Percentiles rank a stretch among this genome's conserved stretches.
phyloP scores from a whole-genome alignment of 371 early-diverging fungal genomes.

The Mortierella sp. region DNA sequence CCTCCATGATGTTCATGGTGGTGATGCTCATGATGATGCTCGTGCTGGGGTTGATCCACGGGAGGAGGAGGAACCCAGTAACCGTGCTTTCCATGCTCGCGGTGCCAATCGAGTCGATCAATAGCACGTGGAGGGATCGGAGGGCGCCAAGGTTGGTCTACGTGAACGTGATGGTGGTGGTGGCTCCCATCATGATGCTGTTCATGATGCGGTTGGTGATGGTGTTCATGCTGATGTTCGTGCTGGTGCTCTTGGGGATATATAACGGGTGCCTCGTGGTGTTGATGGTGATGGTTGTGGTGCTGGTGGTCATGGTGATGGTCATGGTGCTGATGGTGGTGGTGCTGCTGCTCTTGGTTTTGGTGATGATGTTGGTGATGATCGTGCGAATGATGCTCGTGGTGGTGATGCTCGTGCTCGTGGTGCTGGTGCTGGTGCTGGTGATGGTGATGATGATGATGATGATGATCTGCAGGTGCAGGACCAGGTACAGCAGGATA shows the following conservation, averaged over 20 bases:
- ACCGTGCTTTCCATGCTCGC: slow-evolving; percentile 36
- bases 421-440: slow-evolving; percentile 1
- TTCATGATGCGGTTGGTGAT: slow-evolving; percentile 17
- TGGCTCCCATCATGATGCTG: slow-evolving; percentile 17
- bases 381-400: not conserved
- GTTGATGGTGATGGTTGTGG: not conserved
- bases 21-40: slow-evolving; percentile 7
- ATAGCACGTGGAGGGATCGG: slow-evolving; percentile 39
- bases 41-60: not conserved
- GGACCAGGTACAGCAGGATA: slow-evolving; percentile 5
- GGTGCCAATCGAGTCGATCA: slow-evolving; percentile 21
- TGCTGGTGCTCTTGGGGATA: slow-evolving; percentile 4
- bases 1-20: not conserved
- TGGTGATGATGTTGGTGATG: not conserved
- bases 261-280: slow-evolving; percentile 9
- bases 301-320: not conserved
- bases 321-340: not conserved
- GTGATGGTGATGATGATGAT: too few relatives aligned
- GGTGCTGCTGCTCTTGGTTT: not conserved
- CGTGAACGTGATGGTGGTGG: slow-evolving; percentile 12
- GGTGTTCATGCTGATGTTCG: slow-evolving; percentile 25
- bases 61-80: slow-evolving; percentile 3
- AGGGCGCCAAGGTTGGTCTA: slow-evolving; percentile 14
- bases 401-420: not conserved
- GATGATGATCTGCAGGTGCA: not conserved